Evolutionary conservation across 441 rosid genomes (phyloP), one percentile per base, ranked within the genome.

Genomic region (Pelargonium myrrhifolium): DNA sequence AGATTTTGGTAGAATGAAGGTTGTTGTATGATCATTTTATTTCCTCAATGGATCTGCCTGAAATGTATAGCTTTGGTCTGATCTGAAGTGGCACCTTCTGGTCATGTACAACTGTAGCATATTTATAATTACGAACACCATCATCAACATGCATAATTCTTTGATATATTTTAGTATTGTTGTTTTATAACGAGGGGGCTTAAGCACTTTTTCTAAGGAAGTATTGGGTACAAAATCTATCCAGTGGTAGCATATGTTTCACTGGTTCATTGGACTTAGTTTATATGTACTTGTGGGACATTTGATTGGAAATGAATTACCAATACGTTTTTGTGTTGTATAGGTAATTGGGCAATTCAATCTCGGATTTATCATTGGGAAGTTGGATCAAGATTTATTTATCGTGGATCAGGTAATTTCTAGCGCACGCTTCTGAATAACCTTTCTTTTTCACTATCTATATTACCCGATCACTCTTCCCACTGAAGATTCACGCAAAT

Each of bases 331-430:
- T 75, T 12, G 21, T 69, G 62, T 71, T 66, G 69, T 21, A 2
- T 65, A 92, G 99, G 99, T 94, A 65, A 81, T 94, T 63, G 99
- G 99, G 18, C 99, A 94, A 73, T 94, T 94, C 79, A 94, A 94
- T 81, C 97, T 88, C 77, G 99, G 99, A 59, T 94, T 94, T 78
- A 92, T 92, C 78, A 82, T 94, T 76, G 98, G 91, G 60, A 94
- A 87, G 84, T 68, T 92, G 78, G 97, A 87, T 75, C 79, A 76
- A 81, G 99, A 94, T 84, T 78, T 94, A 69, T 94, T 94, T 80
- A 89, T 94, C 11, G 96, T 94, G 81, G 99, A 94, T 86, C 99
- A 92, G 94, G 99, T 92, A 75, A 75, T 67, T 65, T 69, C 73
- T 67, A 24, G 20, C 65, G 53, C 40, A 18, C 64, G 61, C 65